A percentile compares a stretch with the other conserved stretches of the same genome.
phyloP scores from a whole-genome alignment of 2,329 filamentous ascomycete genomes.

The Diplodia mutila region DNA sequence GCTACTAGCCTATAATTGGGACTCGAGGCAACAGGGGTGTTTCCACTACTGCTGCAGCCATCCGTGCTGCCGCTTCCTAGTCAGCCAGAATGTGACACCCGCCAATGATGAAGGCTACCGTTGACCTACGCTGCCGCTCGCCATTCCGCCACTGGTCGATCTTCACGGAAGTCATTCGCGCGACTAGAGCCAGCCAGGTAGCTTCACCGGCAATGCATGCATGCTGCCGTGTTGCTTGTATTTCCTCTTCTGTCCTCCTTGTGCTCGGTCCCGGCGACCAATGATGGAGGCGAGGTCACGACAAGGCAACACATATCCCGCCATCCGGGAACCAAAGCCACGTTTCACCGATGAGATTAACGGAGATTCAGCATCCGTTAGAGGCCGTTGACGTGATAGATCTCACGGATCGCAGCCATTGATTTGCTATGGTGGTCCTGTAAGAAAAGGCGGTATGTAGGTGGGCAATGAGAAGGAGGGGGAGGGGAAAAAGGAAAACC shows the following conservation, averaged over 20 bases:
- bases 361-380: background rate
- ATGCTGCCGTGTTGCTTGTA: background rate
- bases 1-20: background rate
- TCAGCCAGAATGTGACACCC: background rate
- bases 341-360: constrained; percentile 11
- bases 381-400: background rate
- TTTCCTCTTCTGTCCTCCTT: background rate
- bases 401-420: background rate
- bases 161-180: constrained; percentile 21
- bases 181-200: background rate
- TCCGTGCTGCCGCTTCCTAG: background rate
- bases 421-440: background rate
- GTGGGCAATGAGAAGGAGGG: background rate
- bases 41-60: background rate
- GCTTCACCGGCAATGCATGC: background rate
- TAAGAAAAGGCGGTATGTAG: constrained; percentile 1
- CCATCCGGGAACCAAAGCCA: background rate
- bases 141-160: background rate
- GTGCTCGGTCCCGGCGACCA: background rate
- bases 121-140: background rate
- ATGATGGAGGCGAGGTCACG: background rate
- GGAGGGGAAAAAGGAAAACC: background rate
- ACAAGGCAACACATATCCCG: background rate
- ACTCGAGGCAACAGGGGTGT: background rate
- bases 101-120: background rate